Evolutionary conservation across 352 stramenopile genomes (phyloP), one percentile per base, ranked within the genome.

Genomic region (Pythium biforme): DNA sequence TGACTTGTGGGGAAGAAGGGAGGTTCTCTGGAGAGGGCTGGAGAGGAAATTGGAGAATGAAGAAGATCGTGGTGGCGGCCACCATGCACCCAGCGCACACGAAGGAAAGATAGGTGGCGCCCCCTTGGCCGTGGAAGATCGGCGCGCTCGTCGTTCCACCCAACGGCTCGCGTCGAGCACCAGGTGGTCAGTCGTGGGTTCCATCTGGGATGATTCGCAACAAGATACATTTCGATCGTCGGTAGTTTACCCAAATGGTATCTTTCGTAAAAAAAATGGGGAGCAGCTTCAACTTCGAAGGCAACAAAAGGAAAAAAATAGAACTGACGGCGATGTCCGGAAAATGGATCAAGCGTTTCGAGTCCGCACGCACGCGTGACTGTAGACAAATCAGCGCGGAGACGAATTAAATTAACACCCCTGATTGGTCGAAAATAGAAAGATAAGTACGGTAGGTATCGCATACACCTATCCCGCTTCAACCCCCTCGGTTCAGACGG

Each of bases 21-120:
- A 27, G 19, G 27, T 50, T 25, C 37, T 43, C 39, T 49, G 19
- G 51, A 62, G 34, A 62, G 43, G 52, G 56, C 14, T 68, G 39
- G 43, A 39, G 40, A 59, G 73, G 51, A 55, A 66, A 69, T 79
- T 75, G 50, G 51, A 64, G 54, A 83, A 73, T 79, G 75, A 81
- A 37, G 11, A 50, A 31, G 11, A 46, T 19, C 1, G 19, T 2
- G 39, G 19, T 5, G 10, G 41, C 5, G 11, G 51, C 53, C 48
- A 15, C 54, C 34, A 51, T n/a, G n/a, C n/a, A n/a, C n/a, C 39
- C 15, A 33, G 8, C n/a, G 39, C 54, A 17, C 15, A 19, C 34
- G 9, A 41, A 9, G 20, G 23, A 40, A 26, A 52, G 39, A n/a
- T n/a, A 25, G 33, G 31, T 33, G 51, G 41, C 37, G 37, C 37